These are phyloP conservation scores for Russula earlei DNA, from an alignment of 768 basidiomycete species.

Conservation along the genomic window DNA sequence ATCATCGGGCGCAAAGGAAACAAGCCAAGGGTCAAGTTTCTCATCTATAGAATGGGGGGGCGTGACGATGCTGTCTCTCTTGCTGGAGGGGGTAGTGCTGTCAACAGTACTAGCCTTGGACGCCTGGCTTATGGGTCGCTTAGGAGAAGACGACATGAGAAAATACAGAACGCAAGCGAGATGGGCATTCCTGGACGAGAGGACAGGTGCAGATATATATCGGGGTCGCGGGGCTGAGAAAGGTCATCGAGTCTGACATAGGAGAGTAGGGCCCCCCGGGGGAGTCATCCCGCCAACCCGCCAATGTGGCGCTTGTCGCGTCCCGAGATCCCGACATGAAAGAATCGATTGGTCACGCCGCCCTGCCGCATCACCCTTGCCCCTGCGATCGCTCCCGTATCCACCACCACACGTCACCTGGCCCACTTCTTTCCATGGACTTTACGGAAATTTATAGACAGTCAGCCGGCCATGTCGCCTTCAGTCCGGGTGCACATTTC, in stretches of 20 bases:
- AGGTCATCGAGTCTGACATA: constrained; percentile 13
- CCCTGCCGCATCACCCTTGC: too few species aligned
- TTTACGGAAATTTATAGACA: constrained; percentile 83
- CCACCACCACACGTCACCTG: too few species aligned
- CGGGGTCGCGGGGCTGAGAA: neutral
- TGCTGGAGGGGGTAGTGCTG: neutral
- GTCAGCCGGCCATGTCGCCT: constrained; percentile 53
- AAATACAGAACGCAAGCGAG: neutral
- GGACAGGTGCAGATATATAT: neutral
- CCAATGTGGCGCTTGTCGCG: too few species aligned
- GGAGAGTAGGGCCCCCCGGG: too few species aligned
- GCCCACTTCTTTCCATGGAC: constrained; percentile 44
- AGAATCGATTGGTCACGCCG: too few species aligned
- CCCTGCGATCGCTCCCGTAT: too few species aligned
- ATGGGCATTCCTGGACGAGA: neutral
- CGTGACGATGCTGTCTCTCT: neutral
- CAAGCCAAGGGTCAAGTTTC: constrained; percentile 14
- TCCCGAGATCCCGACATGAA: too few species aligned
- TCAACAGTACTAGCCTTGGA: constrained; percentile 5
- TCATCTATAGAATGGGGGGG: neutral
- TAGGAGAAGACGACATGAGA: constrained; percentile 2
- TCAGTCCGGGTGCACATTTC: constrained; percentile 84
- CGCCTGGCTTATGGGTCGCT: constrained; percentile 1
- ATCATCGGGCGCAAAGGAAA: constrained; percentile 13
- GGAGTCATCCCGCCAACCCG: too few species aligned